Evolutionary conservation across 768 basidiomycete genomes (phyloP), one percentile per base, ranked within the genome.

Genomic region (Asterophora lycoperdoides): DNA sequence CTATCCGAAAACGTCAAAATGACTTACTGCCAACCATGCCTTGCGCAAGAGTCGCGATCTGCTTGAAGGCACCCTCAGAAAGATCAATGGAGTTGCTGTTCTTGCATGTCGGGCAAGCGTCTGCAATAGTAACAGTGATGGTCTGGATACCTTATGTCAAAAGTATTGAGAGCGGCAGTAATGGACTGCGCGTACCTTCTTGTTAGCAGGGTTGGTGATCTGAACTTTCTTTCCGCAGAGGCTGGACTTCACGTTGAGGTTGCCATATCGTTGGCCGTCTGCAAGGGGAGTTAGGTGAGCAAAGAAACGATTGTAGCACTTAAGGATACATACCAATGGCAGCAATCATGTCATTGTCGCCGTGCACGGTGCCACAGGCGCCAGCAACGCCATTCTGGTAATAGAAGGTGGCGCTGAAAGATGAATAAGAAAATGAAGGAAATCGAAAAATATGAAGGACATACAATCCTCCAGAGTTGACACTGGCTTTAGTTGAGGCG

Each of bases 61-160:
- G 56, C 19, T 66, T 26, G 78, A 94, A 93, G 38, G 88, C 86
- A 46, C 60, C 80, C 42, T 56, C 46, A n/a, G 87, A 89, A 36
- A 89, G 71, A 59, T 90, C 87, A 60, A 96, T 81, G 13, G 84
- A 87, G 64, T 85, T 76, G 23, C 30, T 29, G 57, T 78, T 80
- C 0, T 60, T 43, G 70, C 91, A 95, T 15, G 84, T 84, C 19
- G 91, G 90, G 74, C 92, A 96, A 32, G 76, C 83, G 56, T 93
- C 91, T 10, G 78, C 88, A 54, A 96, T 73, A 19, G 72, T 76
- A 38, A 83, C 90, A 3, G 65, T 72, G 49, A 87, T 75, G n/a
- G 65, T 61, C 65, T 72, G 26, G n/a, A 23, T 19, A 55, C 5
- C 20, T 36, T 49, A 1, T 48, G 35, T 34, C 19, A 49, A 43